Evolutionary conservation across 2,329 filamentous ascomycete species (phyloP), one percentile per base, ranked within the genome.

Genomic region (Clonostachys sp.): DNA sequence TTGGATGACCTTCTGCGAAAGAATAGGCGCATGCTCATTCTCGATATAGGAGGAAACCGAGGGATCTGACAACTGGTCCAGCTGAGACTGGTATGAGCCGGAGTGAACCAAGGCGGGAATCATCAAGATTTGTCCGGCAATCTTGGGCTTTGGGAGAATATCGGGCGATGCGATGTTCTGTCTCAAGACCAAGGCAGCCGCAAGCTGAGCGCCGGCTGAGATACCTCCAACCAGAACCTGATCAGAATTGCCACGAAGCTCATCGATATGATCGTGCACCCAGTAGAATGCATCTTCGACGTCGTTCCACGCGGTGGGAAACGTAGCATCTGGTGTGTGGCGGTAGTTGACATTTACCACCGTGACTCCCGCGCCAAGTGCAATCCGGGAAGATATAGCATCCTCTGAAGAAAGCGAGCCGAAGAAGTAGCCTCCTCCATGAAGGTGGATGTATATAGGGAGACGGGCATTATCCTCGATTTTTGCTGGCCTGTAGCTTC

Each of bases 381-480:
- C 73, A 10, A 80, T 69, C 0, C 67, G 64, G 0, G 72, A 60
- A 51, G 78, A 83, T 1, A 63, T 65, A 0, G 72, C 71, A 46
- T 83, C 78, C 50, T 84, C 80, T 0, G 72, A 72, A 2, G 58
- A 53, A 3, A 83, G 55, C 0, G 72, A 77, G 3, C 81, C 81
- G n/a, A 77, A 74, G 9, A 80, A 53, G 48, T 77, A 84, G 0
- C 77, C 78, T 4, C 78, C 78, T 5, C 80, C 78, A 51, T 81
- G 79, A 2, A 80, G 59, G 51, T 77, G 73, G 17, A 77, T 58
- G 47, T 73, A 77, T 1, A 80, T 60, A 0, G 79, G 78, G 0
- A 81, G 62, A 6, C 51, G 56, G 24, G 6, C 24, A 30, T 30
- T 30, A 30, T 30, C 24, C 24, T 30, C 8, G 24, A 10, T 30